Conservation (phyloP, 495 filamentous ascomycete species). For the Penicillium atrosanguineum region DNA sequence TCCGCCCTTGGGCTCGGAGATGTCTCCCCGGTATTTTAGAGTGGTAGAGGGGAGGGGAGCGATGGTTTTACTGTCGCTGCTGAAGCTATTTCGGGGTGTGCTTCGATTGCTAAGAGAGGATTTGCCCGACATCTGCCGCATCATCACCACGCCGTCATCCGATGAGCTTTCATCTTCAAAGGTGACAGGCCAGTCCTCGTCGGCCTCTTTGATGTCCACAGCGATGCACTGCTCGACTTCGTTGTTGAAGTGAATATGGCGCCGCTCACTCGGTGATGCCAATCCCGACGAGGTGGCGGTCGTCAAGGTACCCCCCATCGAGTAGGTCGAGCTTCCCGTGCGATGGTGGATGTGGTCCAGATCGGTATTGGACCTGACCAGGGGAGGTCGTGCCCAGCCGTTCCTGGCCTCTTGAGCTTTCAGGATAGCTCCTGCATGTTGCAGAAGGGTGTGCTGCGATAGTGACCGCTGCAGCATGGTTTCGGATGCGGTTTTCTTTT, state of each 20-base stretch:
- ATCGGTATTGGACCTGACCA: conserved; percentile 64
- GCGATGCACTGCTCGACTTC: conserved; percentile 95
- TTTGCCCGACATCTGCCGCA: conserved; percentile 60
- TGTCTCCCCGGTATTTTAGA: conserved; percentile 82
- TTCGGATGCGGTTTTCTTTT: conserved; percentile 95
- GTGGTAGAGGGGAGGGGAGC: conserved; percentile 90
- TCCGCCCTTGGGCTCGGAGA: conserved; percentile 55
- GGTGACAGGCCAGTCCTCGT: conserved; percentile 51
- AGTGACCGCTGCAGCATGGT: conserved; percentile 89
- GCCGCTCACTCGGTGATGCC: conserved; percentile 67
- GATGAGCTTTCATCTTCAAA: conserved; percentile 63
- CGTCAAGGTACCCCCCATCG: conserved; percentile 27
- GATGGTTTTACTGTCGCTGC: conserved; percentile 80
- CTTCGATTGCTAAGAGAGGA: conserved; percentile 45
- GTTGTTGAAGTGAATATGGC: conserved; percentile 95
- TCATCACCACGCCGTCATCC: conserved; percentile 79
- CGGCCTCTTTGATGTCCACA: conserved; percentile 75
- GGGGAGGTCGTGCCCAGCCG: conserved; percentile 40
- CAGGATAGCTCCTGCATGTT: conserved; percentile 89
- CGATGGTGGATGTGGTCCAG: conserved; percentile 52
- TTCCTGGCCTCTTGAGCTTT: conserved; percentile 78
- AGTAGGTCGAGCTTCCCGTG: conserved; percentile 28
- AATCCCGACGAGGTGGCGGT: conserved; percentile 46
- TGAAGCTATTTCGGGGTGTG: conserved; percentile 52
- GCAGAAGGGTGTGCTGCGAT: conserved; percentile 85